Evolutionary conservation across 169 alveolate genomes (phyloP), one percentile per base, ranked within the genome.

Genomic region (Cryptosporidium meleagridis): DNA sequence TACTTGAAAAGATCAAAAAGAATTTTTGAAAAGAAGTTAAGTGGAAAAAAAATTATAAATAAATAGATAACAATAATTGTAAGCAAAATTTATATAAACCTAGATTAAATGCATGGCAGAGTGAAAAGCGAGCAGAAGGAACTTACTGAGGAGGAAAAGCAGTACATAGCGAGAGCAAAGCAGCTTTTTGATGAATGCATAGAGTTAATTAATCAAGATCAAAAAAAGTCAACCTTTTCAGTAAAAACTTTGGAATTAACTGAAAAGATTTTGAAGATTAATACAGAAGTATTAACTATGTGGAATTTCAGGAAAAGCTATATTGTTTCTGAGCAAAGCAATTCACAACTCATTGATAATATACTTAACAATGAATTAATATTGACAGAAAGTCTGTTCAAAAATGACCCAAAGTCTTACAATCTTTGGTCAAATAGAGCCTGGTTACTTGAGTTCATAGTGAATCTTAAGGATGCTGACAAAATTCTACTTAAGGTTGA

Each of bases 231-330:
- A 37, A 35, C 51, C 5, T 39, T 51, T 23, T 67, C 92, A 2
- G 23, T 9, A 3, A 51, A 53, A 26, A 69, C 80, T 10, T 62
- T 73, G 45, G 67, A 68, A 68, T 23, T 51, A 37, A 87, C 93
- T 53, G 84, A 65, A 69, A 87, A 84, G 69, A 53, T 85, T 10
- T 31, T 87, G 69, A 68, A 44, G 44, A 61, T 84, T 45, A 73
- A 87, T 70, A 61, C 91, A 31, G 93, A 87, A 45, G 62, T 87
- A 23, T 71, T 85, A n/a, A 87, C 86, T 2, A 23, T 87, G 29
- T 87, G 93, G 93, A 87, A 75, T 65, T 72, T 70, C 61, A 67
- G 93, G 33, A 70, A 53, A 31, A 18, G 44, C 21, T 80, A 61
- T 52, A 80, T 80, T 26, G 7, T 23, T 21, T 39, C 23, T 41